A percentile compares a stretch with the other conserved stretches of the same genome.
These are phyloP conservation scores for Teunomyces aglyptinius DNA, from an alignment of 805 yeast genomes.

Conservation along the genomic window DNA sequence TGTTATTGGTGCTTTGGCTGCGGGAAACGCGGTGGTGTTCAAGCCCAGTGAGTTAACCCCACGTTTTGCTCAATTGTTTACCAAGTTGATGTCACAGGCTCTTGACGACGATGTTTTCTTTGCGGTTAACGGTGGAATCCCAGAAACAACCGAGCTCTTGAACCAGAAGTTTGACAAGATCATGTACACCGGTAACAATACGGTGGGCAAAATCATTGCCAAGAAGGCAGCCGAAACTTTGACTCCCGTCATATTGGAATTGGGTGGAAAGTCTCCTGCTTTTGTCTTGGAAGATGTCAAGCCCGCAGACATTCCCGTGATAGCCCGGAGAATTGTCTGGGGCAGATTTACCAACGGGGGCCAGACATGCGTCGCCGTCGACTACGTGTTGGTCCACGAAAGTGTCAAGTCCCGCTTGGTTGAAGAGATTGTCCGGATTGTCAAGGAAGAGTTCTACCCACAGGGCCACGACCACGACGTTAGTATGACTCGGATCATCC, in stretches of 20 bases:
- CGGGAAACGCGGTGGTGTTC: constrained; percentile 76
- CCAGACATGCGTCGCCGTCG: constrained; percentile 89
- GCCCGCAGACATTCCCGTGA: constrained; percentile 39
- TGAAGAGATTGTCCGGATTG: constrained; percentile 34
- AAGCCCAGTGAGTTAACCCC: constrained; percentile 79
- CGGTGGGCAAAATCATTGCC: constrained; percentile 76
- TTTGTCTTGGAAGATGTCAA: constrained; percentile 55
- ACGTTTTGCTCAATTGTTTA: constrained; percentile 52
- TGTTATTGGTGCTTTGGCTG: constrained; percentile 75
- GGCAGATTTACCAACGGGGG: constrained; percentile 81
- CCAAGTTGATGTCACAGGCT: constrained; percentile 51
- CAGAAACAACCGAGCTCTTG: constrained; percentile 59
- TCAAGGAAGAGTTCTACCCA: constrained; percentile 47
- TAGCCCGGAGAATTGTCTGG: constrained; percentile 68
- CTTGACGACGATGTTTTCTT: constrained; percentile 56
- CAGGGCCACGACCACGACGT: constrained; percentile 22
- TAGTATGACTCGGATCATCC: constrained; percentile 59
- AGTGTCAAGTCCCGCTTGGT: constrained; percentile 53
- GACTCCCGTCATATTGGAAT: constrained; percentile 78
- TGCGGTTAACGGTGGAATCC: constrained; percentile 71
- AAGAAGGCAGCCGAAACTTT: constrained; percentile 79
- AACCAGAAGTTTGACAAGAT: constrained; percentile 74
- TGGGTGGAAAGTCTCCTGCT: constrained; percentile 92
- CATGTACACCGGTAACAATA: constrained; percentile 77
- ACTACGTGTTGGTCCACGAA: constrained; percentile 71